A percentile compares a stretch with the other conserved stretches of the same genome.
Evolutionary conservation across 768 basidiomycete genomes (phyloP).

Genomic region (Tricholoma furcatifolium): DNA sequence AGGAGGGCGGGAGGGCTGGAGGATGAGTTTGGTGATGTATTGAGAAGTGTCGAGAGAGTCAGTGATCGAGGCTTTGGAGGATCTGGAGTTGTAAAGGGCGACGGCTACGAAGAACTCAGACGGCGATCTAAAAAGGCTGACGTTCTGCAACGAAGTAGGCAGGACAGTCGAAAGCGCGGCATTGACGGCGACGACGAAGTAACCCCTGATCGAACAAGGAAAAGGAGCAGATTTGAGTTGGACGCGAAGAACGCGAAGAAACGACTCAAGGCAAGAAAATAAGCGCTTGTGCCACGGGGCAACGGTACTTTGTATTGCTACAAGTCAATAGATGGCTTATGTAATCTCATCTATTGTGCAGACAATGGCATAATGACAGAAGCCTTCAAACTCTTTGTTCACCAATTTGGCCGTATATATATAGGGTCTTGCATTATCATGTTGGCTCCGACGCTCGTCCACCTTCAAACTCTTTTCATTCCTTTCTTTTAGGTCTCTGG

Average conservation of each 20-base stretch:
- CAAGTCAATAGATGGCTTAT: too few relatives aligned
- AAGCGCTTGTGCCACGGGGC: too few relatives aligned
- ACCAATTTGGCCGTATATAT: too few relatives aligned
- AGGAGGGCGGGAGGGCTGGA: slow-evolving; percentile 69
- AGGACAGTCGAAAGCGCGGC: slow-evolving; percentile 26
- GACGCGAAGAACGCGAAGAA: slow-evolving; percentile 44
- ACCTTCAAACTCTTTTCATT: too few relatives aligned
- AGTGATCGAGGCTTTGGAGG: slow-evolving; percentile 28
- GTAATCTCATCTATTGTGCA: too few relatives aligned
- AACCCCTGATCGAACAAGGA: slow-evolving; percentile 27
- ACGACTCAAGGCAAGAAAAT: slow-evolving; percentile 20
- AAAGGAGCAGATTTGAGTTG: slow-evolving; percentile 49
- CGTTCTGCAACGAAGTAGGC: slow-evolving; percentile 58
- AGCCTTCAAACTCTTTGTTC: too few relatives aligned
- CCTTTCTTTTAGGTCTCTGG: too few relatives aligned
- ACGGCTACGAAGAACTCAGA: slow-evolving; percentile 84
- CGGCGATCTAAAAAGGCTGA: slow-evolving; percentile 62
- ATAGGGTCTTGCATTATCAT: too few relatives aligned
- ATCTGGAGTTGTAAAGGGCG: slow-evolving; percentile 40
- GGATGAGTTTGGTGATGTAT: slow-evolving; percentile 82
- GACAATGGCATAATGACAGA: too few relatives aligned
- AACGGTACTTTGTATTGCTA: too few relatives aligned
- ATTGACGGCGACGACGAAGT: slow-evolving; percentile 26
- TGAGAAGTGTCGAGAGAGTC: slow-evolving; percentile 56
- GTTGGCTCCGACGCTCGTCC: too few relatives aligned